phyloP scores from a whole-genome alignment of 495 filamentous ascomycete species.

The Podospora pseudocomata region DNA sequence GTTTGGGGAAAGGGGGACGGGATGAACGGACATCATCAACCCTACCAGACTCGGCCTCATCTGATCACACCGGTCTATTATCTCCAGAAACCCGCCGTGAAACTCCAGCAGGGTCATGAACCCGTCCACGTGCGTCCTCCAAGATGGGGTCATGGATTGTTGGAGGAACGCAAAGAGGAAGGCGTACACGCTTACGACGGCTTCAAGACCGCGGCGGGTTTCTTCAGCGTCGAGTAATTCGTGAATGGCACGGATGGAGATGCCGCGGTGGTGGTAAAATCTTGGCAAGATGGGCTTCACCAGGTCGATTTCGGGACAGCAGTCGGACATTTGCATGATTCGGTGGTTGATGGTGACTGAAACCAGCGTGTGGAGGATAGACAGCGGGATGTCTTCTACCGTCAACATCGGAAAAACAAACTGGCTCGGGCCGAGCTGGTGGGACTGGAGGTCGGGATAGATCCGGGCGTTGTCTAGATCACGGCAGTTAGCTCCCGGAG shows the following conservation, averaged over 20 bases:
- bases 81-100: slow-evolving; percentile 23
- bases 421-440: slow-evolving; percentile 10
- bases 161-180: slow-evolving; percentile 29
- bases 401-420: slow-evolving; percentile 9
- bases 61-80: neutral
- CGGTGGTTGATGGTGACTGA: slow-evolving; percentile 19
- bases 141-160: slow-evolving; percentile 31
- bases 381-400: slow-evolving; percentile 1
- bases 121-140: slow-evolving; percentile 36
- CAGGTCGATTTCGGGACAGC: neutral
- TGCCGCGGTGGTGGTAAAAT: slow-evolving; percentile 24
- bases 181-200: slow-evolving; percentile 23
- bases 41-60: slow-evolving; percentile 27
- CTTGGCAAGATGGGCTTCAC: slow-evolving; percentile 13
- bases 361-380: slow-evolving; percentile 19
- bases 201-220: slow-evolving; percentile 15
- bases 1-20: neutral
- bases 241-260: slow-evolving; percentile 25
- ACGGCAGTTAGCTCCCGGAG: neutral
- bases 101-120: slow-evolving; percentile 28
- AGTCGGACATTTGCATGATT: slow-evolving; percentile 12
- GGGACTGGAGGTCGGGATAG: slow-evolving; percentile 15
- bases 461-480: slow-evolving; percentile 20
- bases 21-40: slow-evolving; percentile 25
- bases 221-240: slow-evolving; percentile 20